Conservation (phyloP, 495 filamentous ascomycete genomes). For the Trichoderma virens region DNA sequence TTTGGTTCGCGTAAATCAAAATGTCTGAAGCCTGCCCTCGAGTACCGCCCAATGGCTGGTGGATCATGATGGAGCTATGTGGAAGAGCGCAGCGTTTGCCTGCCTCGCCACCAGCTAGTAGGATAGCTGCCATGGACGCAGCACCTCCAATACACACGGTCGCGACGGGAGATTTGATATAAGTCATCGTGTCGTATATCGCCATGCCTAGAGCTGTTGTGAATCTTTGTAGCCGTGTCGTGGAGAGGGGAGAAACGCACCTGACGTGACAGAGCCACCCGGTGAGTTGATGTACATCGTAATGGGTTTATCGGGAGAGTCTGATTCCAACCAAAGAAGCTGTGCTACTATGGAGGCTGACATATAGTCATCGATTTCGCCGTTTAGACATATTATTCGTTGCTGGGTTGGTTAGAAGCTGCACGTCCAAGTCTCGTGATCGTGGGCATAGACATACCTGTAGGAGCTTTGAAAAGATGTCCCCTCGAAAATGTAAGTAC, state of each 20-base stretch:
- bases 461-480: conserved; percentile 75
- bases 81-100: conserved; percentile 84
- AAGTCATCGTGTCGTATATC: conserved; percentile 98
- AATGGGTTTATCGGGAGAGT: conserved; percentile 86
- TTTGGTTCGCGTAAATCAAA: conserved; percentile 94
- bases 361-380: conserved; percentile 77
- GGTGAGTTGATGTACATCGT: conserved; percentile 97
- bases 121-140: conserved; percentile 85
- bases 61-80: conserved; percentile 91
- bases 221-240: not conserved
- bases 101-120: conserved; percentile 78
- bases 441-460: conserved; percentile 42
- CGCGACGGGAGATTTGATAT: conserved; percentile 83
- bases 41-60: conserved; percentile 90
- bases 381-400: conserved; percentile 93
- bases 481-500: conserved; percentile 44
- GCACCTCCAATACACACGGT: conserved; percentile 95
- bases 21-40: conserved; percentile 87
- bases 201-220: conserved; percentile 53
- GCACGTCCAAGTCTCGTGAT: not conserved
- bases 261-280: conserved; percentile 89
- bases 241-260: conserved; percentile 19
- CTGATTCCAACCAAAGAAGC: conserved; percentile 95
- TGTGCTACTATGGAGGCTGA: conserved; percentile 91
- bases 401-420: conserved; percentile 46